Evolutionary conservation across 1,139 yeast genomes (phyloP).

Genomic region (Kodamaea alishanica): DNA sequence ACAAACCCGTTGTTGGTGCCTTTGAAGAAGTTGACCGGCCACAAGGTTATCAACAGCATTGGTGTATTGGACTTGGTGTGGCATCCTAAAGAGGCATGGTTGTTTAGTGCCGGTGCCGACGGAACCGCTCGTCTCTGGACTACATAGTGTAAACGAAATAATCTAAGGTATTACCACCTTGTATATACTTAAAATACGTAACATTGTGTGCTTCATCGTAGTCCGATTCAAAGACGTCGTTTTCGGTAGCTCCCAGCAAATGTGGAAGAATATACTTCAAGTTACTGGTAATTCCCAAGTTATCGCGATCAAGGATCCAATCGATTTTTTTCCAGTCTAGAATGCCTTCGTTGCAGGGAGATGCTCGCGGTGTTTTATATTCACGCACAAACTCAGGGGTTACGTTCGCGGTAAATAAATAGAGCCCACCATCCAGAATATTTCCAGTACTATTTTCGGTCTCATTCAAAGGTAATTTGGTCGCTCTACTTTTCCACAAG

Average conservation of each 20-base stretch:
- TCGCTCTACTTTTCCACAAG: slow-evolving; percentile 30
- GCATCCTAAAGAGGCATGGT: slow-evolving; percentile 99
- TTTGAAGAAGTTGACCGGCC: slow-evolving; percentile 91
- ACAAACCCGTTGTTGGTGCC: slow-evolving; percentile 96
- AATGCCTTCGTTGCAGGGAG: slow-evolving; percentile 37
- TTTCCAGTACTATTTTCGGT: not conserved
- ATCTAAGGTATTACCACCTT: slow-evolving; percentile 12
- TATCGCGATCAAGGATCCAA: slow-evolving; percentile 38
- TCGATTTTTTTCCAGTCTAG: slow-evolving; percentile 42
- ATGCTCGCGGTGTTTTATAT: slow-evolving; percentile 23
- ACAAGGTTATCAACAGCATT: slow-evolving; percentile 68
- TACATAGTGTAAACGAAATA: slow-evolving; percentile 35
- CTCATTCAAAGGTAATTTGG: slow-evolving; percentile 8
- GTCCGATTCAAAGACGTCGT: slow-evolving; percentile 21
- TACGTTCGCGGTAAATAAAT: slow-evolving; percentile 40
- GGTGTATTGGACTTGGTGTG: slow-evolving; percentile 90
- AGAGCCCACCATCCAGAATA: slow-evolving; percentile 34
- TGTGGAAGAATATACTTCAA: slow-evolving; percentile 28
- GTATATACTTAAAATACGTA: slow-evolving; percentile 15
- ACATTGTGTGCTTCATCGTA: slow-evolving; percentile 18
- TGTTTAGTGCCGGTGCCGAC: slow-evolving; percentile 97
- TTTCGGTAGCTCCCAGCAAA: slow-evolving; percentile 23
- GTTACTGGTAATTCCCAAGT: slow-evolving; percentile 45
- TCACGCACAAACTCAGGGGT: slow-evolving; percentile 21
- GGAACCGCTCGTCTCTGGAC: slow-evolving; percentile 97